These are phyloP conservation scores for Harringtonia aguacate DNA, from an alignment of 2,329 filamentous ascomycete species.

Conservation along the genomic window DNA sequence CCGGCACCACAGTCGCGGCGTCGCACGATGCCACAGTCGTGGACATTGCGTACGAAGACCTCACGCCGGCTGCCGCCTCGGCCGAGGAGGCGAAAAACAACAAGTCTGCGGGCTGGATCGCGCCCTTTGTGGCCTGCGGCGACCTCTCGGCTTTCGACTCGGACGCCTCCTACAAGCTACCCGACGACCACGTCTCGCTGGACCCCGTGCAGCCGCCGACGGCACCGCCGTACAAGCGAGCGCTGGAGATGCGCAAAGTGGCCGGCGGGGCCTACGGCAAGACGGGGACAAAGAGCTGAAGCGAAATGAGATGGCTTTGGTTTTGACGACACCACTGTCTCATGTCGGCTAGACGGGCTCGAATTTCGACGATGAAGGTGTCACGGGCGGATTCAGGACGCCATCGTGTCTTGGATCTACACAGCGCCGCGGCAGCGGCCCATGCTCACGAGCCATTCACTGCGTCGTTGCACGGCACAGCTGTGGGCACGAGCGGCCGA, in stretches of 20 bases:
- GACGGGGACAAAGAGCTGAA: conserved; percentile 26
- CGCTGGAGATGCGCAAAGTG: conserved; percentile 70
- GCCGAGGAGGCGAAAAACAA: background rate
- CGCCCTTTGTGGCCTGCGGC: conserved; percentile 93
- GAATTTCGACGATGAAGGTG: too few relatives aligned
- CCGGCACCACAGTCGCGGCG: too few relatives aligned
- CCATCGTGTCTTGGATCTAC: too few relatives aligned
- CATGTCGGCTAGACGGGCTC: too few relatives aligned
- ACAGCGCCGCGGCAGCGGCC: too few relatives aligned
- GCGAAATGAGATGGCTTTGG: too few relatives aligned
- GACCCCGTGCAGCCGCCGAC: conserved; percentile 94
- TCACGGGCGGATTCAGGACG: too few relatives aligned
- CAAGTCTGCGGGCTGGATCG: conserved; percentile 64
- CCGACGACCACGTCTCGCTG: conserved; percentile 74
- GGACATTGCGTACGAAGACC: conserved; percentile 37
- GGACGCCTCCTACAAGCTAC: conserved; percentile 85
- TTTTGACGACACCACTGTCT: too few relatives aligned
- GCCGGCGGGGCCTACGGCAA: conserved; percentile 70
- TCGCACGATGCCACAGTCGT: background rate
- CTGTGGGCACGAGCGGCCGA: too few relatives aligned
- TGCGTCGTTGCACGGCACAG: too few relatives aligned
- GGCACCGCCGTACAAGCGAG: conserved; percentile 86
- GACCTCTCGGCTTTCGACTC: conserved; percentile 92
- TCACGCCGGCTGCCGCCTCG: conserved; percentile 8
- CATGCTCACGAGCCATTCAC: too few relatives aligned